Conservation (phyloP, 768 basidiomycete species). For the Fistulinella prunicolor region DNA sequence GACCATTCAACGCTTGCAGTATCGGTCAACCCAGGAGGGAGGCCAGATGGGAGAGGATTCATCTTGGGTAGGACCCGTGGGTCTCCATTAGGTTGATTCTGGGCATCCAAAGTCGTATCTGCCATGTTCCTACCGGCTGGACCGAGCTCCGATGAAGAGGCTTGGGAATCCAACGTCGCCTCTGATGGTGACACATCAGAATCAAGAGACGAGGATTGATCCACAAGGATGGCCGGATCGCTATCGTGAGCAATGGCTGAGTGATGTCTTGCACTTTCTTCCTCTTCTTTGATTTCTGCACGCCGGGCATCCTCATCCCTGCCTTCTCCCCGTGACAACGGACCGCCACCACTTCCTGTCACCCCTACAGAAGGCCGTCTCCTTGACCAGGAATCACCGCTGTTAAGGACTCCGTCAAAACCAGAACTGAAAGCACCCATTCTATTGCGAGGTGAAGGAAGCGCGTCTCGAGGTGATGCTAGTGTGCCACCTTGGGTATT, state of each 20-base stretch:
- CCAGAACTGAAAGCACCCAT: slow-evolving; percentile 56
- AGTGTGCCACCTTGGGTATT: slow-evolving; percentile 49
- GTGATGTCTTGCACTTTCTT: slow-evolving; percentile 33
- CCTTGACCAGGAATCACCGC: slow-evolving; percentile 69
- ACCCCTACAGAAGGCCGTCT: slow-evolving; percentile 60
- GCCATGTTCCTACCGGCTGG: slow-evolving; percentile 11
- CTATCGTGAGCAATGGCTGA: slow-evolving; percentile 4
- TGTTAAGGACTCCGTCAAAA: slow-evolving; percentile 71
- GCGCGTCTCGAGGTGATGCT: slow-evolving; percentile 55
- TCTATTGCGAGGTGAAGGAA: slow-evolving; percentile 63
- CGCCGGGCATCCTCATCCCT: slow-evolving; percentile 39
- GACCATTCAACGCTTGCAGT: slow-evolving; percentile 76
- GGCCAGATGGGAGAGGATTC: slow-evolving; percentile 24
- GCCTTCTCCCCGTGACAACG: slow-evolving; percentile 40
- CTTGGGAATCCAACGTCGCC: slow-evolving; percentile 3
- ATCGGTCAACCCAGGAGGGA: slow-evolving; percentile 51
- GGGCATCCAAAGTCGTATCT: slow-evolving; percentile 15
- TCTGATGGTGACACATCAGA: slow-evolving; percentile 10
- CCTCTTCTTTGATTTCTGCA: slow-evolving; percentile 58
- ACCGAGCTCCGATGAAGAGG: slow-evolving; percentile 9
- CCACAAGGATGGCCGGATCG: slow-evolving; percentile 5
- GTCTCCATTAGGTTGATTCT: slow-evolving; percentile 6
- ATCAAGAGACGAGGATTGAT: slow-evolving; percentile 12
- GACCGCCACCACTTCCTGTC: slow-evolving; percentile 38
- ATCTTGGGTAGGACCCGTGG: slow-evolving; percentile 6